phyloP scores from a whole-genome alignment of 2,329 filamentous ascomycete species.

The Trichoderma sp. region DNA sequence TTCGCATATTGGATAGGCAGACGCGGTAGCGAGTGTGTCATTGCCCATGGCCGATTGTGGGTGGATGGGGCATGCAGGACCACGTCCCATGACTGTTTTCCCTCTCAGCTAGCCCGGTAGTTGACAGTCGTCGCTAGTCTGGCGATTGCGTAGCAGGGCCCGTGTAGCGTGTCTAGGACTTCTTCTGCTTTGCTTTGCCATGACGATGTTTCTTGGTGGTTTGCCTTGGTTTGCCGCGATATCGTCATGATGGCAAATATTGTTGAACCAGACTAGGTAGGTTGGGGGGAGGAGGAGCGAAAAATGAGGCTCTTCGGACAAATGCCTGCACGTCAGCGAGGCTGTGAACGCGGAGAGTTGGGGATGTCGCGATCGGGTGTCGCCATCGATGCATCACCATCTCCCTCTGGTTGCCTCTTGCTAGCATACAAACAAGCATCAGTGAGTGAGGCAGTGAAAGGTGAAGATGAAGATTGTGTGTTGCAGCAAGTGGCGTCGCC shows the following conservation, averaged over 20 bases:
- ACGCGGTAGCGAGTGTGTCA: slow-evolving; percentile 13
- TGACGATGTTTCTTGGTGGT: not conserved
- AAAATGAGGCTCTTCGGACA: slow-evolving; percentile 11
- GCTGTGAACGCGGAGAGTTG: not conserved
- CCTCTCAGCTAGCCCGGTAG: slow-evolving; percentile 7
- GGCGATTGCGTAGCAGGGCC: slow-evolving; percentile 4
- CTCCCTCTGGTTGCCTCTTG: slow-evolving; percentile 10
- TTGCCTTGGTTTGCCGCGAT: not conserved
- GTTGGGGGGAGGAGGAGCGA: not conserved
- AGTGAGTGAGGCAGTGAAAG: not conserved
- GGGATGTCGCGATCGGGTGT: slow-evolving; percentile 5
- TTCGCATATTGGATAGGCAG: slow-evolving; percentile 13
- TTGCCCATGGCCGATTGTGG: not conserved
- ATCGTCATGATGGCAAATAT: slow-evolving; percentile 15
- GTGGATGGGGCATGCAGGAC: slow-evolving; percentile 9
- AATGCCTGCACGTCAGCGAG: slow-evolving; percentile 15
- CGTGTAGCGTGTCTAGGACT: slow-evolving; percentile 9
- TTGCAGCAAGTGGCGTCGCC: not conserved
- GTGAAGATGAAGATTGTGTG: not conserved
- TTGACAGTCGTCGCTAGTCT: not conserved
- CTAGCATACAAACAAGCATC: not conserved
- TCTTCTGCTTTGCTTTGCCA: not conserved
- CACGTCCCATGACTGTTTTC: slow-evolving; percentile 14
- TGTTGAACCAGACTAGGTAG: not conserved
- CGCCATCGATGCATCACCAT: not conserved